Percentiles rank a stretch among this genome's conserved stretches.
These are phyloP conservation scores for Bipolaris victoriae DNA, from an alignment of 2,329 filamentous ascomycete species.

Conservation along the genomic window DNA sequence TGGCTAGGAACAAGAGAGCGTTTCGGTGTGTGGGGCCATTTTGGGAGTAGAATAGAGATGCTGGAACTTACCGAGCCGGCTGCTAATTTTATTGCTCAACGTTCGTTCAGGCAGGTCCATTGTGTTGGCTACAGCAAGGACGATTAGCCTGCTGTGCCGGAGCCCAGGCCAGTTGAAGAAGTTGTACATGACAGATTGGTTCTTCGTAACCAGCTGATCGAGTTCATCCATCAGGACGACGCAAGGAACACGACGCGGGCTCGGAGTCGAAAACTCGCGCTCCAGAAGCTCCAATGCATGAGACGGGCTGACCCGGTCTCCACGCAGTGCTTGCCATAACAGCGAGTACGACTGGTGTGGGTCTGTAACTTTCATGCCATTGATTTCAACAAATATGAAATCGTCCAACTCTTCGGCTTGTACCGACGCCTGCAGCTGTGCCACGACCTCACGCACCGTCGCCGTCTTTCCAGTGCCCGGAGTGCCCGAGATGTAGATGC, in stretches of 20 bases:
- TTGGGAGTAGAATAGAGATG: constrained; percentile 24
- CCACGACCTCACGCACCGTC: constrained; percentile 93
- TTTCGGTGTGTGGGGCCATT: constrained; percentile 23
- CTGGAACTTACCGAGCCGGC: constrained; percentile 60
- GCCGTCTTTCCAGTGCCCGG: constrained; percentile 97
- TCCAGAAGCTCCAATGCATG: constrained; percentile 92
- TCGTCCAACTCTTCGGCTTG: constrained; percentile 91
- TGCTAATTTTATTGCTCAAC: constrained; percentile 97
- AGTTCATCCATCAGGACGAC: constrained; percentile 99
- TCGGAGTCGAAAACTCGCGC: constrained; percentile 89
- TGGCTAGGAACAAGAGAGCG: neutral
- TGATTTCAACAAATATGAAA: constrained; percentile 99
- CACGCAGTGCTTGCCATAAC: constrained; percentile 94
- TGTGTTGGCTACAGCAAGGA: constrained; percentile 96
- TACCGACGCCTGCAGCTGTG: constrained; percentile 86
- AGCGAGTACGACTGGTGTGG: constrained; percentile 95
- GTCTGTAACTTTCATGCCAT: constrained; percentile 99
- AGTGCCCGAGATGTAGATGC: constrained; percentile 99
- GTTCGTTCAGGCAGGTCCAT: constrained; percentile 98
- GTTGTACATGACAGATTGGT: constrained; percentile 99
- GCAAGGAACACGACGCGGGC: constrained; percentile 87
- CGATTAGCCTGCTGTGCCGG: constrained; percentile 89
- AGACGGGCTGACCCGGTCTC: constrained; percentile 87
- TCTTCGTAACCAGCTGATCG: constrained; percentile 96
- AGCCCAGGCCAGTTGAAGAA: constrained; percentile 99